Base-by-base conservation (phyloP, 495 filamentous ascomycete genomes). In the Lepraria neglecta region DNA sequence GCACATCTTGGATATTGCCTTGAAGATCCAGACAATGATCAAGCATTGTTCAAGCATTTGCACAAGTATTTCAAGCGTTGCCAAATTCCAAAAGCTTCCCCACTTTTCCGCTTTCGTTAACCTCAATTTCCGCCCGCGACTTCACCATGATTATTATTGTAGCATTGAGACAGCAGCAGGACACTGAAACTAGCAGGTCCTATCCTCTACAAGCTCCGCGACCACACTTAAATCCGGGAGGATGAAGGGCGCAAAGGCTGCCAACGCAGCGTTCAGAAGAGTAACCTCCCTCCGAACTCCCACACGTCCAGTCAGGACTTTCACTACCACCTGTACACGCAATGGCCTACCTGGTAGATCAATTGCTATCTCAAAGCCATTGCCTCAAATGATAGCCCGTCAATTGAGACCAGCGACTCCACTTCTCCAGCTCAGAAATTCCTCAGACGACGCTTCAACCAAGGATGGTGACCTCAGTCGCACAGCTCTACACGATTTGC, bases 401-500 rank as follows among this genome's bases (percentile, higher is more conserved):
- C 33, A 15, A 43, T 5, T 28, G 19, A 56, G 45, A 30, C 9
- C 27, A 12, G 27, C 27, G 10, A 17, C 38, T 15, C 35, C 48
- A 44, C 57, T 27, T 51, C 48, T 31, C 33, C 33, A 50, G 30
- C 43, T 17, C 31, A 56, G 55, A 21, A 40, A 45, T 1, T 47
- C 64, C 11, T 46, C 61, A 21, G 46, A 59, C 35, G 50, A 62
- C 28, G 66, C 63, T 43, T 59, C 63, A 43, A 51, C 21, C 43
- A 60, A 35, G 12, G 48, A 57, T 33, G 58, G 53, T 40, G 46
- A 28, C 9, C 45, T 69, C 53, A 60, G 46, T 3, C 46, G 38
- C 5, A 98, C 94, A 3, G 84, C 87, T 33, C 82, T 98, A 45
- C 86, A 95, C 76, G 85, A 92, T 67, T 76, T 97, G 28, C 92